Conservation (phyloP, 345 rosid genomes). For the Crucihimalaya himalaica region DNA sequence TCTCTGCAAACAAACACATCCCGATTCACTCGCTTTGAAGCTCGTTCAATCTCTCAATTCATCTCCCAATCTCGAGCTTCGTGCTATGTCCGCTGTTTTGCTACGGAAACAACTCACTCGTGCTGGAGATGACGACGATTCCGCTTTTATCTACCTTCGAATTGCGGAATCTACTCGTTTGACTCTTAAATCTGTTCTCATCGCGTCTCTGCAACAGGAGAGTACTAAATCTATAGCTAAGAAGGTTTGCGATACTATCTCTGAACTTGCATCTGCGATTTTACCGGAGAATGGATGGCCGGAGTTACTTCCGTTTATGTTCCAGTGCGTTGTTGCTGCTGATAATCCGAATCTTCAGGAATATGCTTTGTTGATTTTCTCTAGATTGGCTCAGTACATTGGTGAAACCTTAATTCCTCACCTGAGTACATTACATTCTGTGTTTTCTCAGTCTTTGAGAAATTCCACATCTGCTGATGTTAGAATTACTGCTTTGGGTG, state of each 20-base stretch:
- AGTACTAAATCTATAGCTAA: conserved; percentile 46
- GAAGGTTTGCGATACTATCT: conserved; percentile 63
- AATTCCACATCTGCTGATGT: conserved; percentile 47
- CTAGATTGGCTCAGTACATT: conserved; percentile 61
- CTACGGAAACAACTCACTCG: conserved; percentile 69
- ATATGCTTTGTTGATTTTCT: conserved; percentile 58
- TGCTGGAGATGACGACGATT: conserved; percentile 35
- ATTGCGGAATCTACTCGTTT: conserved; percentile 49
- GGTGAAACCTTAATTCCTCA: conserved; percentile 55
- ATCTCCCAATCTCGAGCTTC: conserved; percentile 47
- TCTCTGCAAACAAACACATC: conserved; percentile 59
- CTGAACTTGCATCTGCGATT: conserved; percentile 62
- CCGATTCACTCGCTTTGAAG: conserved; percentile 56
- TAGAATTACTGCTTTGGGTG: conserved; percentile 58
- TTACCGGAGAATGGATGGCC: conserved; percentile 58
- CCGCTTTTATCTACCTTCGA: conserved; percentile 48
- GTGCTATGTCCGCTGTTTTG: conserved; percentile 67
- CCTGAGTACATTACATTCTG: conserved; percentile 49
- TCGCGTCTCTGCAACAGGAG: conserved; percentile 53
- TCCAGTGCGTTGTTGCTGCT: conserved; percentile 56
- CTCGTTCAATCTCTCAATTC: conserved; percentile 53
- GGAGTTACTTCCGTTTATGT: conserved; percentile 62
- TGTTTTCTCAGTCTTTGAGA: conserved; percentile 51
- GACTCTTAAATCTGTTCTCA: conserved; percentile 50
- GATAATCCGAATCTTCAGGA: conserved; percentile 51